Evolutionary conservation across 352 stramenopile genomes (phyloP), one percentile per base, ranked within the genome.

Genomic region (Phytophthora colocasiae): DNA sequence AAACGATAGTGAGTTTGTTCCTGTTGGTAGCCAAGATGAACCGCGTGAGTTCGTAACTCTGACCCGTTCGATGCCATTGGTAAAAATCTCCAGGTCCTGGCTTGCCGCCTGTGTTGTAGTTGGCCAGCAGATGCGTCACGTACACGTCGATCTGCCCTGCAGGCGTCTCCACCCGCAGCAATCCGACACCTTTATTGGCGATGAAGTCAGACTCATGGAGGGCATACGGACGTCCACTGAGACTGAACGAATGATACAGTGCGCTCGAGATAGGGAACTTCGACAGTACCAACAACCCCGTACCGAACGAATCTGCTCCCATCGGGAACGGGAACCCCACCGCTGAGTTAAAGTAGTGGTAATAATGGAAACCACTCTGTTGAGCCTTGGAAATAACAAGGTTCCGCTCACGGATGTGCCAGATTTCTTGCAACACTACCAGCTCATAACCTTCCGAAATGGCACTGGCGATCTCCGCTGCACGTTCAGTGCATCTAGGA

Each of bases 391-490:
- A 48, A 55, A 94, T 81, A 64, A 94, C 73, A 26, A 92, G 71
- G 66, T 90, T 87, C 39, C 85, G 85, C 71, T 94, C 86, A 59
- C 86, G 86, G 17, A 84, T 67, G 57, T 94, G 86, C 86, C 86
- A 94, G 38, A 94, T 89, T 62, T 94, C 86, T 56, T 94, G 86
- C 52, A 94, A 64, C 50, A 91, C 82, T n/a, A 94, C 83, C n/a
- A 94, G 70, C 32, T 94, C 86, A 39, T 79, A 91, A 58, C 74
- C 73, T n/a, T 26, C 73, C 8, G 85, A 75, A 46, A 94, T 86
- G 32, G 84, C 84, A n/a, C 67, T 81, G 19, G 81, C 86, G 62
- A 94, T 91, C 51, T 90, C 74, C 0, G 64, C 41, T 1, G 82
- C 86, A 14, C 86, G 83, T 61, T 94, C 82, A 0, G 77, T 89